Conservation (phyloP, 495 filamentous ascomycete genomes). For the Glutinoglossum americanum region DNA sequence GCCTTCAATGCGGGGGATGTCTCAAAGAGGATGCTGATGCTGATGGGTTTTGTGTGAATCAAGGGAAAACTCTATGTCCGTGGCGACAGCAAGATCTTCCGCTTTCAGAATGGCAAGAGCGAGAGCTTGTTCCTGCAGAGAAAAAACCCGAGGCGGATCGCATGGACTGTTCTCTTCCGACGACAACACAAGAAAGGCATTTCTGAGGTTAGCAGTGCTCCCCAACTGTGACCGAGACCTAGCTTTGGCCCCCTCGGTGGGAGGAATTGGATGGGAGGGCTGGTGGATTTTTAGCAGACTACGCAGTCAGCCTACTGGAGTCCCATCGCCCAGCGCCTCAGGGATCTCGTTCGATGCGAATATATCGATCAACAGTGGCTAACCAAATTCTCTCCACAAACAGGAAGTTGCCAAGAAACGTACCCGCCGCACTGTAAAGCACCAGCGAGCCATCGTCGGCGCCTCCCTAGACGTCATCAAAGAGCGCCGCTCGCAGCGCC, state of each 20-base stretch:
- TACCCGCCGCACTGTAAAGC: conserved; percentile 92
- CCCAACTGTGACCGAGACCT: no score
- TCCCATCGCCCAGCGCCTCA: no score
- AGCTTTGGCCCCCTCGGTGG: no score
- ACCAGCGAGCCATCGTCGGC: conserved; percentile 96
- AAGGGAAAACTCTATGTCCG: conserved; percentile 98
- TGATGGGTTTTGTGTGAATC: conserved; percentile 4
- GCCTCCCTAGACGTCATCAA: conserved; percentile 98
- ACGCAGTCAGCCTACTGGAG: no score
- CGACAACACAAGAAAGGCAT: conserved; percentile 99
- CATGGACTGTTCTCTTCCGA: conserved; percentile 94
- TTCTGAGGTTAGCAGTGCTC: conserved; percentile 69
- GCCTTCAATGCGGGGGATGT: neutral
- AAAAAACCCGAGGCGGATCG: conserved; percentile 98
- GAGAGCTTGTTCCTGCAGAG: conserved; percentile 99
- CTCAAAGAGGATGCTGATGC: neutral
- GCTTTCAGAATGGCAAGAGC: conserved; percentile 99
- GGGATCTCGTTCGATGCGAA: neutral
- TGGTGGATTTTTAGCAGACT: no score
- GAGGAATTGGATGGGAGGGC: no score
- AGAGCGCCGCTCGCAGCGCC: conserved; percentile 82
- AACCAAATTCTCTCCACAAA: conserved; percentile 4
- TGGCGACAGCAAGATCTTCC: conserved; percentile 99
- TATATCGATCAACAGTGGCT: neutral
- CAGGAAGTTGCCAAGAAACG: conserved; percentile 99